Percentiles rank a stretch among this genome's conserved stretches.
Evolutionary conservation across 768 basidiomycete genomes (phyloP).

Genomic region (Calocera viscosa): DNA sequence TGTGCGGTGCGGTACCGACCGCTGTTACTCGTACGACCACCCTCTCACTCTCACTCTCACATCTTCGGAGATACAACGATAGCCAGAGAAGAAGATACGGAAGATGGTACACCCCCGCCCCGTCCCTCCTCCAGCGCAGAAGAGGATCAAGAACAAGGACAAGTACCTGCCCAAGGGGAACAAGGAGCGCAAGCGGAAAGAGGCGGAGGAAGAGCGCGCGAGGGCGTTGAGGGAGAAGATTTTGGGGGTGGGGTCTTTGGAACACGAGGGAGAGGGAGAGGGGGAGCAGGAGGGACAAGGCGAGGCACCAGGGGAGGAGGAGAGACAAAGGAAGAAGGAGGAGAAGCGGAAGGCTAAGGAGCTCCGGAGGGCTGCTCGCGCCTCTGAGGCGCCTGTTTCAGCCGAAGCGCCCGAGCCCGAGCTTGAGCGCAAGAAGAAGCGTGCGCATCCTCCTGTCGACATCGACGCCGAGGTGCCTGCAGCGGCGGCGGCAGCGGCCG

Average conservation of each 20-base stretch:
- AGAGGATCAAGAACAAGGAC: conserved; percentile 8
- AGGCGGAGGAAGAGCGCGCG: conserved; percentile 8
- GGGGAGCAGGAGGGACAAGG: conserved; percentile 9
- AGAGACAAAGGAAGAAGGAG: conserved; percentile 12
- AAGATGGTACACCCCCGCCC: neutral
- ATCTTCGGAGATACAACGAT: too few species aligned
- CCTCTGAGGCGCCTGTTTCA: neutral
- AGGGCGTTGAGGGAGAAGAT: conserved; percentile 13
- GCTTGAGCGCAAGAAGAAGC: conserved; percentile 28
- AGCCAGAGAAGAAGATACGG: neutral
- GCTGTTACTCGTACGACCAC: too few species aligned
- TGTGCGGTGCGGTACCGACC: too few species aligned
- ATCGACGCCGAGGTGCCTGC: conserved; percentile 18
- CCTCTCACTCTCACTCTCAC: too few species aligned
- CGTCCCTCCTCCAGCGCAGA: neutral
- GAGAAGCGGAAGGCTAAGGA: conserved; percentile 10
- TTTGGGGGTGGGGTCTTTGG: conserved; percentile 10
- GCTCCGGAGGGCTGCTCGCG: neutral
- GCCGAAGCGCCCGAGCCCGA: neutral
- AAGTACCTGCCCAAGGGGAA: neutral
- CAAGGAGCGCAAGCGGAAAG: conserved; percentile 7
- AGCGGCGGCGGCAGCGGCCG: conserved; percentile 18
- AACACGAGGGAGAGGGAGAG: conserved; percentile 8
- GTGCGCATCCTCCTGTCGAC: conserved; percentile 25
- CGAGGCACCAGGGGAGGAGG: conserved; percentile 4